A percentile compares a stretch with the other conserved stretches of the same genome.
Evolutionary conservation across 192 early-diverging fungal species (phyloP).

Genomic region (Gonapodya sp.): DNA sequence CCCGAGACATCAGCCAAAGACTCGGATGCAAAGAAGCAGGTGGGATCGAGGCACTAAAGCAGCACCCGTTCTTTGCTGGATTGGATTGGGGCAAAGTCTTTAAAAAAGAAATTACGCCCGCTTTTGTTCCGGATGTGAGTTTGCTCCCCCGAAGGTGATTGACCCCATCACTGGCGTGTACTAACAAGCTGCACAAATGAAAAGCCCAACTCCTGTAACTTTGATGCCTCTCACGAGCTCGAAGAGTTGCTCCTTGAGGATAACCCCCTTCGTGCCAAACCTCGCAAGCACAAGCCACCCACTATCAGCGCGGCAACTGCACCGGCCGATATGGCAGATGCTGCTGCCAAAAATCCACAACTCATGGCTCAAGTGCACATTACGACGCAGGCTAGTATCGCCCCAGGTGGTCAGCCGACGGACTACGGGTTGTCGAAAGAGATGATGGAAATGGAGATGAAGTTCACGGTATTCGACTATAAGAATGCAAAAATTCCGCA

Average conservation of each 20-base stretch:
- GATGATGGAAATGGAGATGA: constrained; percentile 70
- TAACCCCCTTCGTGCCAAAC: constrained; percentile 77
- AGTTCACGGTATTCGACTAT: constrained; percentile 65
- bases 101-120: constrained; percentile 58
- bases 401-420: constrained; percentile 13
- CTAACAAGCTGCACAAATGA: constrained; percentile 12
- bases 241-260: constrained; percentile 97
- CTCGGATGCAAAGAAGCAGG: constrained; percentile 64
- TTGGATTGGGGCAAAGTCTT: constrained; percentile 71
- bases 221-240: constrained; percentile 91
- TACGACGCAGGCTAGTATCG: constrained; percentile 1
- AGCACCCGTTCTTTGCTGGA: constrained; percentile 69
- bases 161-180: constrained; percentile 11
- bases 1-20: constrained; percentile 61
- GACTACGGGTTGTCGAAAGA: constrained; percentile 35
- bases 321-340: constrained; percentile 13
- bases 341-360: constrained; percentile 7
- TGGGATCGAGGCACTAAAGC: constrained; percentile 57
- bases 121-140: constrained; percentile 79
- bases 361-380: background rate
- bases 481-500: constrained; percentile 12
- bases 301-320: constrained; percentile 22
- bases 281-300: constrained; percentile 39
- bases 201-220: constrained; percentile 78
- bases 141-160: background rate